These are phyloP conservation scores for Populus hybrid DNA, from an alignment of 441 rosid genomes.

Conservation along the genomic window DNA sequence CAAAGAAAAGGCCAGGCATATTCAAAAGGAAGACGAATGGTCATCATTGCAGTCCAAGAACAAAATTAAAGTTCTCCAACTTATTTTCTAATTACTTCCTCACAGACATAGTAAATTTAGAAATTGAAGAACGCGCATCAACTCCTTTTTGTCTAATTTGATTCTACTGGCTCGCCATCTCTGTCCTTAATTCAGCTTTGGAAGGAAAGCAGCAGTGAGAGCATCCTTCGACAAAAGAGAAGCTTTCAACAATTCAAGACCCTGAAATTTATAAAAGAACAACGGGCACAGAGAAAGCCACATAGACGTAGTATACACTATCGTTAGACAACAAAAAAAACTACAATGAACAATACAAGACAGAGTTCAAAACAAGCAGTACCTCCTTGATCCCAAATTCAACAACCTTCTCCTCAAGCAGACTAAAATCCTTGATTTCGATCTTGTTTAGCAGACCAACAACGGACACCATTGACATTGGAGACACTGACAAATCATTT, in stretches of 20 bases:
- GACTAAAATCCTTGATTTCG: slow-evolving; percentile 10
- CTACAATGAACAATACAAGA: background rate
- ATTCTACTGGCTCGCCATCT: too few relatives aligned
- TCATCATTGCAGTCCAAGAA: too few relatives aligned
- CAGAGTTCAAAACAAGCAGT: background rate
- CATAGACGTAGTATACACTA: too few relatives aligned
- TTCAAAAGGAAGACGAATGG: too few relatives aligned
- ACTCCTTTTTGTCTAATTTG: background rate
- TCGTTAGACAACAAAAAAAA: background rate
- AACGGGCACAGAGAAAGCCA: background rate
- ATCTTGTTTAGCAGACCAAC: slow-evolving; percentile 17
- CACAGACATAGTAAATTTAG: too few relatives aligned
- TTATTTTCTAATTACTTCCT: too few relatives aligned
- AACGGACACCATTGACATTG: slow-evolving; percentile 22
- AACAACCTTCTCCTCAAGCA: slow-evolving; percentile 7
- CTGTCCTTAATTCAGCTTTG: background rate
- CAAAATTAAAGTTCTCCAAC: too few relatives aligned
- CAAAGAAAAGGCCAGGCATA: too few relatives aligned
- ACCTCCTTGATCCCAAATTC: slow-evolving; percentile 19
- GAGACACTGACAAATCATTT: slow-evolving; percentile 22
- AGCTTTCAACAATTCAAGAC: slow-evolving; percentile 22
- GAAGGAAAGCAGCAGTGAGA: slow-evolving; percentile 11
- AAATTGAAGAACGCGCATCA: background rate
- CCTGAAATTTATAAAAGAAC: background rate
- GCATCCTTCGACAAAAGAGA: slow-evolving; percentile 20